Base-by-base conservation (phyloP, 495 filamentous ascomycete species). In the Penicillium verhagenii region DNA sequence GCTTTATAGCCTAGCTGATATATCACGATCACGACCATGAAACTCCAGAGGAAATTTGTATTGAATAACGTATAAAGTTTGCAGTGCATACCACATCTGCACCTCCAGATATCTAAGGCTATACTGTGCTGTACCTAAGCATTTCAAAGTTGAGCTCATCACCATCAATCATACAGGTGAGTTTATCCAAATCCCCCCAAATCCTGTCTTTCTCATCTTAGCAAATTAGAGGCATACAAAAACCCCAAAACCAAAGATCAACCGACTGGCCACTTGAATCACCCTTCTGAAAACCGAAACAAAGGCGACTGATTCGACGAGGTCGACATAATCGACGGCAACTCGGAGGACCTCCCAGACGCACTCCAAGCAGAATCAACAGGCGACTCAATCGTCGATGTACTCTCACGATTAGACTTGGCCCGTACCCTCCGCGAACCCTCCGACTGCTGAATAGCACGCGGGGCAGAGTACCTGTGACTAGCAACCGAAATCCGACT, bases 231-330 rank as follows among this genome's bases (percentile, higher is more conserved):
- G 6, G 10, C 26, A 28, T 2, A 31, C 8, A 31, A 4, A 31
- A 42, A n/a, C 16, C n/a, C 18, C 26, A 21, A 43, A 23, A 33
- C 19, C 33, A 21, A 54, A 16, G 29, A 11, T 24, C 29, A 39
- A 3, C 43, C 37, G 7, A 11, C 2, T 2, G n/a, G n/a, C n/a
- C n/a, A n/a, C n/a, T n/a, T n/a, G 23, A 6, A 7, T 53, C 40
- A 57, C 33, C 26, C 33, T 28, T 58, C 60, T n/a, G 49, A 57
- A 45, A 54, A 38, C 16, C 42, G 35, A 19, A 56, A 53, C 29
- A 51, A 4, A 25, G 60, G 42, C 38, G 60, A 37, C 0, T 45
- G 40, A 25, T 53, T 46, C 13, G 46, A 26, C n/a, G 28, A 33
- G 24, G 47, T 4, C 7, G 33, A 35, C 33, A 35, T 5, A 35